Conservation (phyloP, 2,329 filamentous ascomycete species). For the Microsporum audouinii region DNA sequence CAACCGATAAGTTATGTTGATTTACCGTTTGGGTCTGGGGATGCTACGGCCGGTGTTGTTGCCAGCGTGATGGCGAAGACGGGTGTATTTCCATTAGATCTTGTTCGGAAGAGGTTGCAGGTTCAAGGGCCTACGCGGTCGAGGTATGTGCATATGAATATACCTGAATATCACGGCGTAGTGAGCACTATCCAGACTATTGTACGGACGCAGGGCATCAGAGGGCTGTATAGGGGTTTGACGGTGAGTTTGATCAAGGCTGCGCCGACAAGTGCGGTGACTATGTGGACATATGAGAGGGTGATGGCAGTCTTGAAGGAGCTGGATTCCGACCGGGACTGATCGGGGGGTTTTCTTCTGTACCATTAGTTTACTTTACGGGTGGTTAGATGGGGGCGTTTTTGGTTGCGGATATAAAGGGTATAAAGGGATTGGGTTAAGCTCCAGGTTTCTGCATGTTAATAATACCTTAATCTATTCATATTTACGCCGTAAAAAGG, state of each 20-base stretch:
- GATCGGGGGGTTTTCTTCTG: background rate
- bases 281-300: conserved; percentile 89
- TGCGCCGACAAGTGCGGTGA: conserved; percentile 82
- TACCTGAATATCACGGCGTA: conserved; percentile 69
- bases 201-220: conserved; percentile 57
- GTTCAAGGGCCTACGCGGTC: conserved; percentile 80
- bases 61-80: conserved; percentile 79
- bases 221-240: conserved; percentile 78
- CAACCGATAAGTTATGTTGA: conserved; percentile 45
- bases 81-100: conserved; percentile 80
- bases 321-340: background rate
- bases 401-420: background rate
- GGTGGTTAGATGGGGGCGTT: background rate
- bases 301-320: conserved; percentile 50
- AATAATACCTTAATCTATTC: background rate
- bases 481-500: background rate
- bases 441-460: background rate
- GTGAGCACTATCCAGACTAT: conserved; percentile 57
- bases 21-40: conserved; percentile 62
- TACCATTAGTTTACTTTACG: background rate
- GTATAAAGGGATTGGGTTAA: background rate
- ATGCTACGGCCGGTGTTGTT: conserved; percentile 69
- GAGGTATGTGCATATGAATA: conserved; percentile 73
- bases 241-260: conserved; percentile 85
- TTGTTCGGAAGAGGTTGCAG: conserved; percentile 84